Evolutionary conservation across 2,329 filamentous ascomycete genomes (phyloP).

Genomic region (Colletotrichum salicis): DNA sequence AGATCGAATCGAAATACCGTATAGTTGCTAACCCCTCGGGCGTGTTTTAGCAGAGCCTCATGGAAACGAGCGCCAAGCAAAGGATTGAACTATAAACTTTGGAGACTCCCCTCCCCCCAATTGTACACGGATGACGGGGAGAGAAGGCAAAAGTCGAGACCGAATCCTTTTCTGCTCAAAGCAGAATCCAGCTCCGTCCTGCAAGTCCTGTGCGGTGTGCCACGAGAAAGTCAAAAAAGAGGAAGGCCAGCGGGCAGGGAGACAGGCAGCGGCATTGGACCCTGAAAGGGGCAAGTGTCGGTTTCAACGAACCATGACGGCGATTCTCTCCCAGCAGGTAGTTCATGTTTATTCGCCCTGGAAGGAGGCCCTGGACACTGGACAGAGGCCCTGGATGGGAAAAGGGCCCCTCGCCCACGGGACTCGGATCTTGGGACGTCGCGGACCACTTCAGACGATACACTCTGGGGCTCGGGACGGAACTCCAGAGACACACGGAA

Average conservation of each 20-base stretch:
- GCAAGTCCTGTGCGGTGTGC: not conserved
- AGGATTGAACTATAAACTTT: conserved; percentile 13
- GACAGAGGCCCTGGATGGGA: not conserved
- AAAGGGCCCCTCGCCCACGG: not conserved
- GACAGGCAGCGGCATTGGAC: conserved; percentile 28
- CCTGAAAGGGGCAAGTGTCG: conserved; percentile 20
- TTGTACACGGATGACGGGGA: not conserved
- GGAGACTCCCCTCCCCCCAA: not conserved
- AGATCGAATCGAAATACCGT: not conserved
- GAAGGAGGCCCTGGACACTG: not conserved
- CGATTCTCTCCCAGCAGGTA: not conserved
- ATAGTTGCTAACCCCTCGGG: conserved; percentile 7
- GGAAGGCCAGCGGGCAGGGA: conserved; percentile 4
- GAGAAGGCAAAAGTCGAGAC: conserved; percentile 3
- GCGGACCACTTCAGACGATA: conserved; percentile 32
- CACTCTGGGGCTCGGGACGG: conserved; percentile 15
- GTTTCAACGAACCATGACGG: conserved; percentile 18
- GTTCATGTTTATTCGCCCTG: not conserved
- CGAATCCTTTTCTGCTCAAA: conserved; percentile 8
- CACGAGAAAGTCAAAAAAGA: conserved; percentile 14
- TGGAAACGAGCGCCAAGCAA: conserved; percentile 23
- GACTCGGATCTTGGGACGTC: conserved; percentile 16
- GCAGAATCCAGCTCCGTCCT: conserved; percentile 25
- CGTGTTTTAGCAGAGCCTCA: conserved; percentile 29
- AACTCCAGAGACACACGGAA: not conserved